phyloP scores from a whole-genome alignment of 2,329 filamentous ascomycete species.

The Aspergillus amoenus region DNA sequence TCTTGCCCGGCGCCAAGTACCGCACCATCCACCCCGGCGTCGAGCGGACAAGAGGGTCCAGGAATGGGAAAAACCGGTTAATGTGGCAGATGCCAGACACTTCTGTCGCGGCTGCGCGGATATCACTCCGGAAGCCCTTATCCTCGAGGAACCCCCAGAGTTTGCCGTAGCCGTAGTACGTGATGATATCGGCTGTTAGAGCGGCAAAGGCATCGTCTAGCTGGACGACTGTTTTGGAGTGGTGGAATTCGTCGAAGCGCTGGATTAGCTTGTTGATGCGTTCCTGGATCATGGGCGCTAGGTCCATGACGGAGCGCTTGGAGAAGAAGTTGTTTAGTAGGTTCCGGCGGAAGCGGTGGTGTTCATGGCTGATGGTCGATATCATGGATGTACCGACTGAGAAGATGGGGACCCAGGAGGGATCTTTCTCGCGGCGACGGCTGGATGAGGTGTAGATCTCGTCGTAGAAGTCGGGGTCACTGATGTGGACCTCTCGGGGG shows the following conservation, averaged over 20 bases:
- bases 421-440: too few species aligned
- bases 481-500: slow-evolving; percentile 3
- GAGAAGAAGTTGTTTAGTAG: slow-evolving; percentile 25
- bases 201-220: background rate
- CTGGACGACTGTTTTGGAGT: background rate
- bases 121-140: background rate
- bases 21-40: background rate
- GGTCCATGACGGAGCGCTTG: slow-evolving; percentile 17
- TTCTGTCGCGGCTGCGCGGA: background rate
- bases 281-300: slow-evolving; percentile 14
- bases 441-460: background rate
- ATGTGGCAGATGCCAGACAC: background rate
- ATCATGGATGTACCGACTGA: slow-evolving; percentile 8
- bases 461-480: slow-evolving; percentile 2
- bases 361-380: slow-evolving; percentile 18
- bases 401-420: too few species aligned
- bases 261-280: slow-evolving; percentile 16
- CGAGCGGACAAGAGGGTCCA: background rate
- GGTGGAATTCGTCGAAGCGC: slow-evolving; percentile 11
- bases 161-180: background rate
- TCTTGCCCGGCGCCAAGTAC: background rate
- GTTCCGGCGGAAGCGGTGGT: slow-evolving; percentile 22
- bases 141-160: background rate
- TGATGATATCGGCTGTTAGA: background rate
- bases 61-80: background rate